Conservation (phyloP, 306 rosid species). For the Dalbergia cultrata region DNA sequence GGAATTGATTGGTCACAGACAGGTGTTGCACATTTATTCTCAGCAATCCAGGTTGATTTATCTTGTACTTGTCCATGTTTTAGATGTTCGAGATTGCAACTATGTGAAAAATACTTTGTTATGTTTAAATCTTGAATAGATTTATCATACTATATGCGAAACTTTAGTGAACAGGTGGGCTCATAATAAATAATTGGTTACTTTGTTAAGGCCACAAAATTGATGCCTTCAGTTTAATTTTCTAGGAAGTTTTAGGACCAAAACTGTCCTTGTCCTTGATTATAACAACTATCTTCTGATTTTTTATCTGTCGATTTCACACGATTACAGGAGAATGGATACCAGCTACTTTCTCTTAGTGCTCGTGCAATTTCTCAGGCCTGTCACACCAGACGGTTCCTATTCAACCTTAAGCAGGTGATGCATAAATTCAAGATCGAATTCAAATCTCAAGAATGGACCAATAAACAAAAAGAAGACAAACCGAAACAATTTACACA, state of each 20-base stretch:
- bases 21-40: slow-evolving; percentile 96
- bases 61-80: not conserved
- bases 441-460: slow-evolving; percentile 50
- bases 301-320: slow-evolving; percentile 35
- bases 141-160: slow-evolving; percentile 9
- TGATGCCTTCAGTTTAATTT: slow-evolving; percentile 20
- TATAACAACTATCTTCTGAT: slow-evolving; percentile 27
- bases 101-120: not conserved
- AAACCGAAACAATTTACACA: slow-evolving; percentile 42
- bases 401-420: slow-evolving; percentile 94
- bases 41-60: slow-evolving; percentile 86
- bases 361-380: slow-evolving; percentile 99
- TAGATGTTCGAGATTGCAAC: slow-evolving; percentile 27
- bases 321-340: slow-evolving; percentile 82
- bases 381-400: slow-evolving; percentile 79
- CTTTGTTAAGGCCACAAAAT: slow-evolving; percentile 37
- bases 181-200: slow-evolving; percentile 18
- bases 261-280: slow-evolving; percentile 31
- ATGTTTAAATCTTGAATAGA: slow-evolving; percentile 28
- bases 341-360: slow-evolving; percentile 90
- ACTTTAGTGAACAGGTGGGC: slow-evolving; percentile 35
- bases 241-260: slow-evolving; percentile 22
- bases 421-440: slow-evolving; percentile 39
- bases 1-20: slow-evolving; percentile 98
- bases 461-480: slow-evolving; percentile 32